Conservation (phyloP, 1,284 basidiomycete species). For the Phylloporus sp. region DNA sequence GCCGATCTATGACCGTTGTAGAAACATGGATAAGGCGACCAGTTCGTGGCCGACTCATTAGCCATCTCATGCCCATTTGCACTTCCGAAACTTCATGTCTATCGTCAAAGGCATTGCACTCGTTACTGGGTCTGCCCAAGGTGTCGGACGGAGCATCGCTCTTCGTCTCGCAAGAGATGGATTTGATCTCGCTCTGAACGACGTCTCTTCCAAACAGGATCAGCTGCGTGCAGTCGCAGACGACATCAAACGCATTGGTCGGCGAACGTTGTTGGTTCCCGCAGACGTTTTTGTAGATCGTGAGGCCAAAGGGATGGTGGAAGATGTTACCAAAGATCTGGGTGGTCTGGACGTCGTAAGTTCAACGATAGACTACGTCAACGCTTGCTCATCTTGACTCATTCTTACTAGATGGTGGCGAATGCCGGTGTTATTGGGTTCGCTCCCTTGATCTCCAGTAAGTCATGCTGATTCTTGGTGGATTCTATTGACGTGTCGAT, state of each 20-base stretch:
- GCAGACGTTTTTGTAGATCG: slow-evolving; percentile 20
- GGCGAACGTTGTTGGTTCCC: slow-evolving; percentile 21
- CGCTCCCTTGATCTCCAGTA: slow-evolving; percentile 13
- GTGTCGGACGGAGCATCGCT: slow-evolving; percentile 20
- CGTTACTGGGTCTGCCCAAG: slow-evolving; percentile 23
- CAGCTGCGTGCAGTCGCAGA: slow-evolving; percentile 13
- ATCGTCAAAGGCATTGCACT: slow-evolving; percentile 17
- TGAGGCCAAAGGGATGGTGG: slow-evolving; percentile 22
- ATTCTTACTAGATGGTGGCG: slow-evolving; percentile 27
- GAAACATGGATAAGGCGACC: no score
- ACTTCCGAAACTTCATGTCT: slow-evolving; percentile 6
- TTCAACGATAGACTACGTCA: neutral
- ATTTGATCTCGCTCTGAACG: slow-evolving; percentile 26
- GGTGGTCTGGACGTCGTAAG: slow-evolving; percentile 27
- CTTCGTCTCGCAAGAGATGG: slow-evolving; percentile 26
- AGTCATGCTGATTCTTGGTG: neutral
- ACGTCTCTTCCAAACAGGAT: slow-evolving; percentile 24
- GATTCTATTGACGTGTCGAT: neutral
- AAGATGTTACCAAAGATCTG: slow-evolving; percentile 5
- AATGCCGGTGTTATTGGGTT: slow-evolving; percentile 18
- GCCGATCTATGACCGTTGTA: no score
- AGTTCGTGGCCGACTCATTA: no score
- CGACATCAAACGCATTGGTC: slow-evolving; percentile 26
- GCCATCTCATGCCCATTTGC: no score
- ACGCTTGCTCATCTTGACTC: neutral